Conservation (phyloP, 306 rosid species). For the Casuarina glauca region DNA sequence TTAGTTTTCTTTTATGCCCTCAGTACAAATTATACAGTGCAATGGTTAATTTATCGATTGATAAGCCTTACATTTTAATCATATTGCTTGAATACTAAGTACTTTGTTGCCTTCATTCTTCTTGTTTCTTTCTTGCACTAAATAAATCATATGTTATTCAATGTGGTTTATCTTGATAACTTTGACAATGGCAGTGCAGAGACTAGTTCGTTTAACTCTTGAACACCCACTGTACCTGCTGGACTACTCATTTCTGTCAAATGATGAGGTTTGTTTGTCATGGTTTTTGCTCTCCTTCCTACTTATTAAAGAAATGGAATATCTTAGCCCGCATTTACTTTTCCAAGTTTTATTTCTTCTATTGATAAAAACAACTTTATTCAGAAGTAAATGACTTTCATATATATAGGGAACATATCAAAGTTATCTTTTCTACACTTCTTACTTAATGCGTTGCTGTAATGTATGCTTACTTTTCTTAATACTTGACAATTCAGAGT, state of each 20-base stretch:
- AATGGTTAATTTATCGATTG: neutral
- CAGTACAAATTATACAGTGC: neutral
- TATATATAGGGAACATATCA: neutral
- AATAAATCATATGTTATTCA: neutral
- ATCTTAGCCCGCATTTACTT: constrained; percentile 9
- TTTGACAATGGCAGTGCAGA: constrained; percentile 55
- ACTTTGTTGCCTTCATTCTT: constrained; percentile 3
- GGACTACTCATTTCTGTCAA: constrained; percentile 59
- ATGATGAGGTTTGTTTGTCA: constrained; percentile 54
- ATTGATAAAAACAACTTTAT: too few relatives aligned
- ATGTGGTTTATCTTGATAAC: constrained; percentile 34
- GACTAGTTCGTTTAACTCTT: constrained; percentile 70
- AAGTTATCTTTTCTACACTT: neutral
- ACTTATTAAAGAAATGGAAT: neutral
- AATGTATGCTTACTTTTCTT: neutral
- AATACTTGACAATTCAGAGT: neutral
- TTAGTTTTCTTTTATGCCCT: neutral
- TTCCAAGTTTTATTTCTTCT: neutral
- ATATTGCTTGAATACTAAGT: neutral
- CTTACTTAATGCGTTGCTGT: constrained; percentile 11
- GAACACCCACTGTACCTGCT: constrained; percentile 65
- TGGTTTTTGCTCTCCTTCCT: neutral
- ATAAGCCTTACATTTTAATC: neutral
- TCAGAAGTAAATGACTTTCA: constrained; percentile 8
- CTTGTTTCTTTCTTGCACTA: constrained; percentile 3